A percentile compares a stretch with the other conserved stretches of the same genome.
Conservation (phyloP, 768 basidiomycete species). For the Suillus lakei region DNA sequence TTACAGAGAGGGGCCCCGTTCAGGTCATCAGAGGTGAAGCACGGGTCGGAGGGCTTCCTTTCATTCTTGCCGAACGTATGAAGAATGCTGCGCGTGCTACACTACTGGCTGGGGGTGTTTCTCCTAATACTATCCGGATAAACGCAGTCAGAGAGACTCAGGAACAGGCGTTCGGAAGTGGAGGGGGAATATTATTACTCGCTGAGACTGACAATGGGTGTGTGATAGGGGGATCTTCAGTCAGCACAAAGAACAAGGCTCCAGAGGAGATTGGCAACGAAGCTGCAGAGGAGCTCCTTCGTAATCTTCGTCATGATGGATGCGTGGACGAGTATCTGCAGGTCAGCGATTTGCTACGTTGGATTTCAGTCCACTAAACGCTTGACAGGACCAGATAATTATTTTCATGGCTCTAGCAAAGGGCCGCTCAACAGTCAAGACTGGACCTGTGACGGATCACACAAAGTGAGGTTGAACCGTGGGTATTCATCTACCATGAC, state of each 20-base stretch:
- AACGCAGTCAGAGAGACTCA: constrained; percentile 51
- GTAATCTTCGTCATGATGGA: constrained; percentile 64
- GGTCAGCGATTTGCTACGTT: constrained; percentile 35
- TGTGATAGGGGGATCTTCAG: constrained; percentile 68
- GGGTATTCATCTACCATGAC: not conserved
- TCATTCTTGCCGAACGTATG: constrained; percentile 58
- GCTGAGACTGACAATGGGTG: constrained; percentile 74
- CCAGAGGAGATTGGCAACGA: constrained; percentile 56
- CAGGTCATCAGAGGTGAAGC: constrained; percentile 57
- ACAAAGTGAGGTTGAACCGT: constrained; percentile 51
- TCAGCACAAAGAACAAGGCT: constrained; percentile 55
- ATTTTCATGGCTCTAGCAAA: constrained; percentile 77
- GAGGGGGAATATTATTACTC: constrained; percentile 77
- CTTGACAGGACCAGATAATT: constrained; percentile 72
- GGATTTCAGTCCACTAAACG: not conserved
- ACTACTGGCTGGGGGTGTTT: constrained; percentile 47
- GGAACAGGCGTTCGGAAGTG: constrained; percentile 56
- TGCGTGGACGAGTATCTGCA: constrained; percentile 74
- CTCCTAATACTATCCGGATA: constrained; percentile 34
- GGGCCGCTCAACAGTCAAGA: constrained; percentile 61
- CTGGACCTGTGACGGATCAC: constrained; percentile 66
- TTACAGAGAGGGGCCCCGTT: constrained; percentile 63
- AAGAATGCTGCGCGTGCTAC: constrained; percentile 51
- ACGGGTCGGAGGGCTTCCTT: constrained; percentile 71
- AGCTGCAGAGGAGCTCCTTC: constrained; percentile 63